A percentile compares a stretch with the other conserved stretches of the same genome.
phyloP scores from a whole-genome alignment of 768 basidiomycete species.

The Sistotremastrum niveocremeum region DNA sequence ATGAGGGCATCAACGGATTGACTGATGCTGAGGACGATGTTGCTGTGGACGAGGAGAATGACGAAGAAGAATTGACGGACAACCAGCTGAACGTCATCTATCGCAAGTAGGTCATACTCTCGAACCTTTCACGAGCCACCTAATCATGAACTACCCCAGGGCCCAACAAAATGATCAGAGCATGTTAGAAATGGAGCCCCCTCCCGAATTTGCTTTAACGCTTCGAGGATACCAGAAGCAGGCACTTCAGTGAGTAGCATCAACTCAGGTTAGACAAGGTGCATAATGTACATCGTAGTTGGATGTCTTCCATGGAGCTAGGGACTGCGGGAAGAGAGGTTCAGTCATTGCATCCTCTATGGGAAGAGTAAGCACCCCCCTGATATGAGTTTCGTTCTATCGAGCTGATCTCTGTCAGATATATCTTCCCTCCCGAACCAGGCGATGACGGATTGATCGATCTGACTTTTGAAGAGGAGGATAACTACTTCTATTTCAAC shows the following conservation, averaged over 20 bases:
- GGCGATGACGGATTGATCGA: conserved; percentile 49
- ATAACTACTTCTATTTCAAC: conserved; percentile 64
- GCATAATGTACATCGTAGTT: conserved; percentile 30
- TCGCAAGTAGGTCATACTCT: conserved; percentile 41
- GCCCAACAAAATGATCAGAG: conserved; percentile 70
- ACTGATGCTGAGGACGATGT: conserved; percentile 74
- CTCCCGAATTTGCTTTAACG: conserved; percentile 57
- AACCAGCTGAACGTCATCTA: conserved; percentile 78
- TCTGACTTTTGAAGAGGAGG: conserved; percentile 62
- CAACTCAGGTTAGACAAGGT: neutral
- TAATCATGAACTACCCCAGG: conserved; percentile 25
- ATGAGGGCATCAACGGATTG: conserved; percentile 41
- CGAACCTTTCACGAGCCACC: too few species aligned
- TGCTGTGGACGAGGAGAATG: conserved; percentile 60
- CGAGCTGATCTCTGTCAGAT: conserved; percentile 32
- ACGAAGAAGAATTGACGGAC: conserved; percentile 68
- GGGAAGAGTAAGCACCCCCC: conserved; percentile 61
- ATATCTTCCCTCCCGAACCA: conserved; percentile 54
- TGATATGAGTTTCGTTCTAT: conserved; percentile 1
- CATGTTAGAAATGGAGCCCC: conserved; percentile 74
- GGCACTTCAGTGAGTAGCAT: conserved; percentile 49
- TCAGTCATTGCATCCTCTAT: conserved; percentile 79
- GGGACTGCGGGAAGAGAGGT: conserved; percentile 59
- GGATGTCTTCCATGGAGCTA: conserved; percentile 84
- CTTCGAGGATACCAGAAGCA: conserved; percentile 89